These are phyloP conservation scores for Linnemannia exigua DNA, from an alignment of 192 early-diverging fungal genomes.

Conservation along the genomic window DNA sequence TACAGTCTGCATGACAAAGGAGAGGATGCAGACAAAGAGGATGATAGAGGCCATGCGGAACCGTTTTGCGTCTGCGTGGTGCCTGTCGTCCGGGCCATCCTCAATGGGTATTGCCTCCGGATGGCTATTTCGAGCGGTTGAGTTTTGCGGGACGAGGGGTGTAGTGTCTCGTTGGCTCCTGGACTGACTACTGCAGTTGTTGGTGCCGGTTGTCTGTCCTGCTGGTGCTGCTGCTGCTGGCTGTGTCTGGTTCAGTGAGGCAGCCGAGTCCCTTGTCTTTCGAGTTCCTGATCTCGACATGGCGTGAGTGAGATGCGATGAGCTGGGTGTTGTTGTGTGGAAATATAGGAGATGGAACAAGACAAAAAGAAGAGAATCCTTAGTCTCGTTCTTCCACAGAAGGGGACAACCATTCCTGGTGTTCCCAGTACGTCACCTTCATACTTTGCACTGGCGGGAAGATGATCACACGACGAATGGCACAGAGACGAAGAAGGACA, in stretches of 20 bases:
- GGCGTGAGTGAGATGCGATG: constrained; percentile 9
- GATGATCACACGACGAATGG: neutral
- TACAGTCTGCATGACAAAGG: constrained; percentile 68
- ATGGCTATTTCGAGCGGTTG: neutral
- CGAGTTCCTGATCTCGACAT: constrained; percentile 30
- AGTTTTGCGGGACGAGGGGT: constrained; percentile 6
- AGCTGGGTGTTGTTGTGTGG: neutral
- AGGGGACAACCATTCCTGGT: too few species aligned
- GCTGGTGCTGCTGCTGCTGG: neutral
- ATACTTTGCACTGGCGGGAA: too few species aligned
- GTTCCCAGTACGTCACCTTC: neutral
- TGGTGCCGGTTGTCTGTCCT: neutral
- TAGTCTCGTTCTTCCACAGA: too few species aligned
- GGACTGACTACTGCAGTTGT: neutral
- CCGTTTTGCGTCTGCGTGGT: constrained; percentile 9
- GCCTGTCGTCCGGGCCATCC: neutral
- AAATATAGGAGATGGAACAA: constrained; percentile 3
- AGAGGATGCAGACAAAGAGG: constrained; percentile 60
- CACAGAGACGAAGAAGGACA: neutral
- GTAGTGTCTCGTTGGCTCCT: constrained; percentile 1
- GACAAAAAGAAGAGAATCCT: neutral
- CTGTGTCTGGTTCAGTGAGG: neutral
- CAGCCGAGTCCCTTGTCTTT: constrained; percentile 12
- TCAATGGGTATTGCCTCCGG: neutral
- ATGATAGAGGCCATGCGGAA: constrained; percentile 50